Evolutionary conservation across 2,329 filamentous ascomycete species (phyloP), one percentile per base, ranked within the genome.

Genomic region (Aotearoamyces nothofagi): DNA sequence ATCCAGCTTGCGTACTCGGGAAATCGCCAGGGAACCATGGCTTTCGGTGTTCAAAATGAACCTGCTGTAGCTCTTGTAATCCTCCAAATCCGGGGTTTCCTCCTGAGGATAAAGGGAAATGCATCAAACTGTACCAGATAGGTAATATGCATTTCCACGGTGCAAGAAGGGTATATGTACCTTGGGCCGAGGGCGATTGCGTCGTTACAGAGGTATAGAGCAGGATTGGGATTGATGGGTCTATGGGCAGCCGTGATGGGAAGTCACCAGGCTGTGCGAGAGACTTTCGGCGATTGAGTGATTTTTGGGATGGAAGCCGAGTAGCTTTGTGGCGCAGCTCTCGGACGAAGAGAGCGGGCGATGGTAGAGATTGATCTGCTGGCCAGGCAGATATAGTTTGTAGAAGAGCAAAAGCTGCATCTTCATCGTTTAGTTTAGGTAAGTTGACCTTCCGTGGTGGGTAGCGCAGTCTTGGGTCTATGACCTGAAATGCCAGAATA

Each of bases 11-110:
- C 0, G 84, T 92, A 4, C 76, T 81, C 0, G 81, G 74, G 37
- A 70, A 81, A 50, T 98, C 90, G 3, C 70, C 78, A 0, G 90
- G 90, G 45, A 93, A 98, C 69, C 79, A 92, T 2, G 83, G 72
- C 20, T 66, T 56, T 1, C 71, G 71, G 12, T 73, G 68, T 54
- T 96, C 86, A 46, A 93, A 92, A 1, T 73, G 60, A 13, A 92
- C 63, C 48, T 96, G 87, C 19, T 74, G 69, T 28, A 72, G 63
- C 52, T 98, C 79, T 24, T 81, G 64, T 17, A 94, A 45, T 0
- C 90, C 87, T 2, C 81, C 87, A 40, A 92, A 83, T 14, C 77
- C 66, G 2, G 82, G 78, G 34, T 83, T 92, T 0, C 78, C 76
- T 5, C 84, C 84, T 1, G 74, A 78, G 0, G 74, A 78, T 1